Evolutionary conservation across 2,329 filamentous ascomycete genomes (phyloP).

Genomic region (Aspergillus tubingensis): DNA sequence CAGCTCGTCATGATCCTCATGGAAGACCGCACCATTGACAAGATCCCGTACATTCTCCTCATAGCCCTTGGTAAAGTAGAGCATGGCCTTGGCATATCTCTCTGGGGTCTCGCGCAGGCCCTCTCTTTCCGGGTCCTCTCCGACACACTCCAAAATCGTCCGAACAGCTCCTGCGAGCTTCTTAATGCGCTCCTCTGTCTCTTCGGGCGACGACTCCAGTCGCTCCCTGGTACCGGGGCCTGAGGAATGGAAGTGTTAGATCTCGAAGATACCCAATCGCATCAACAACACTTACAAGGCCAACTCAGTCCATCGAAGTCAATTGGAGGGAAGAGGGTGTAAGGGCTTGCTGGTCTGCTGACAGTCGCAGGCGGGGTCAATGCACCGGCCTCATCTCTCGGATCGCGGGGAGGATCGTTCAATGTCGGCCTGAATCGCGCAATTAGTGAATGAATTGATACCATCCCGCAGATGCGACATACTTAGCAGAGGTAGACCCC

Average conservation of each 20-base stretch:
- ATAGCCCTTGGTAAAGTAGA: slow-evolving; percentile 96
- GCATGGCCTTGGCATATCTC: slow-evolving; percentile 91
- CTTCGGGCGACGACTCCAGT: slow-evolving; percentile 59
- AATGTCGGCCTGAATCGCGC: slow-evolving; percentile 32
- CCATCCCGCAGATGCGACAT: slow-evolving; percentile 10
- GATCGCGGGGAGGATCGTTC: slow-evolving; percentile 55
- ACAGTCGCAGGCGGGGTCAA: slow-evolving; percentile 54
- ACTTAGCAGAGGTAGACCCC: slow-evolving; percentile 28
- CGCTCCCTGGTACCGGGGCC: slow-evolving; percentile 52
- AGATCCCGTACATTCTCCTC: slow-evolving; percentile 91
- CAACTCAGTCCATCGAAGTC: slow-evolving; percentile 56
- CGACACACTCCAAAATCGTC: slow-evolving; percentile 66
- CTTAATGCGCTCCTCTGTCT: slow-evolving; percentile 58
- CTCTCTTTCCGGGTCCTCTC: slow-evolving; percentile 66
- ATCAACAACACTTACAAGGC: slow-evolving; percentile 47
- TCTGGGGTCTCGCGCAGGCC: slow-evolving; percentile 69
- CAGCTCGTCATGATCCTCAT: slow-evolving; percentile 95
- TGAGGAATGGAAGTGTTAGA: slow-evolving; percentile 22
- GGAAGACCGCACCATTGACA: slow-evolving; percentile 91
- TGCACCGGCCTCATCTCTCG: slow-evolving; percentile 53
- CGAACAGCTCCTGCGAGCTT: slow-evolving; percentile 65
- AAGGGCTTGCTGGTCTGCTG: slow-evolving; percentile 54
- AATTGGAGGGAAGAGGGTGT: slow-evolving; percentile 52
- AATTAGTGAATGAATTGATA: neutral
- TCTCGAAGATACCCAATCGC: neutral